Evolutionary conservation across 345 rosid species (phyloP), one percentile per base, ranked within the genome.

Genomic region (Murraya koenigii): DNA sequence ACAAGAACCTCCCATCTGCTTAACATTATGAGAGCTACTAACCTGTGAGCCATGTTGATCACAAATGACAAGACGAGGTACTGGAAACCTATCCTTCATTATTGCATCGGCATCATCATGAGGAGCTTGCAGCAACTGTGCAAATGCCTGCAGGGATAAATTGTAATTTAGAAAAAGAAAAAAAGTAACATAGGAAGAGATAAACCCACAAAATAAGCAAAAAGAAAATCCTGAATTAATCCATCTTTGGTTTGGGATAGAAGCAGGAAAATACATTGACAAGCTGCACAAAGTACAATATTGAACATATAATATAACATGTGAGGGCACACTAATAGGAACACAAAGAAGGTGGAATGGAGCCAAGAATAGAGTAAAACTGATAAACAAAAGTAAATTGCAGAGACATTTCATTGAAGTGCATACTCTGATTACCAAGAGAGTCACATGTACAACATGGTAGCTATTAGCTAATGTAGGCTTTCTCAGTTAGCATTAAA

Each of bases 11-110:
- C 66, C 41, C 9, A 76, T 76, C 32, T 41, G 60, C 11, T 67
- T 19, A 74, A 76, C 55, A 47, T 22, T 58, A 67, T 30, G 60
- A 56, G 23, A 66, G 74, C 4, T 38, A 76, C 87, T 56, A 59
- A 94, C 98, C 99, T 94, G 99, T 58, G 99, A 96, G 78, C 98
- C 97, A 84, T 94, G 90, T 83, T 96, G 99, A 88, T 96, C 97
- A 71, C 98, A 96, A 66, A 89, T 82, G 62, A 94, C 99, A 23
- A 96, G 80, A 62, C 99, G 98, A 64, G 99, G 98, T 35, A 85
- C 88, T 8, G 98, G 99, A 83, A 96, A 96, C 87, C 99, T 90
- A 81, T 96, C 91, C 76, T 79, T 92, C 74, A 96, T 85, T 74
- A 92, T 89, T 30, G 80, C 85, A 72, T 86, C 90, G n/a, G 87